phyloP scores from a whole-genome alignment of 495 filamentous ascomycete species.

The Aspergillus funiculosus region DNA sequence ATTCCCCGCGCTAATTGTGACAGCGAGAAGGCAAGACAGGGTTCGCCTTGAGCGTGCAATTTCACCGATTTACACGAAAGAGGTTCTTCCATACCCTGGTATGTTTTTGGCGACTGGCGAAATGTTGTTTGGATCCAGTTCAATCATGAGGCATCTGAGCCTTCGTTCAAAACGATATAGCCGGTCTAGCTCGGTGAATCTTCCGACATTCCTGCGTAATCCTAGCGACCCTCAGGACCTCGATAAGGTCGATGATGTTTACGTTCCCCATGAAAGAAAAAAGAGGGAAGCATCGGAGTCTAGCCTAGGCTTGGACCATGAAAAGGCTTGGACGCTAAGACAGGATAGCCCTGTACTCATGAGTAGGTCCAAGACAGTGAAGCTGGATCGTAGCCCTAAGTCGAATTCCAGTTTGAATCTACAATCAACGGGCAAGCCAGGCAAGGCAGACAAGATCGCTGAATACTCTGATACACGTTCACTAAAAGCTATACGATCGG shows the following conservation, averaged over 20 bases:
- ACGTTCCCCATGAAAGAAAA: background rate
- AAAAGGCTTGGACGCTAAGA: background rate
- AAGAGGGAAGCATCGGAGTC: slow-evolving; percentile 1
- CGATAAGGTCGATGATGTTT: slow-evolving; percentile 11
- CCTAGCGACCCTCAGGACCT: slow-evolving; percentile 13
- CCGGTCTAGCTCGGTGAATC: slow-evolving; percentile 31
- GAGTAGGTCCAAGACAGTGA: slow-evolving; percentile 14
- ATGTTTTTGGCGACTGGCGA: slow-evolving; percentile 64
- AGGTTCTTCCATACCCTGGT: slow-evolving; percentile 78
- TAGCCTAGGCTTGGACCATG: background rate
- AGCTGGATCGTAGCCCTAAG: slow-evolving; percentile 2
- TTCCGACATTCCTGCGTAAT: slow-evolving; percentile 5
- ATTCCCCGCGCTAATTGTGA: slow-evolving; percentile 29
- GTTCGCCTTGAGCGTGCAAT: slow-evolving; percentile 70
- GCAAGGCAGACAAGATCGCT: slow-evolving; percentile 3
- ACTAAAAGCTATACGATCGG: slow-evolving; percentile 16
- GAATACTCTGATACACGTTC: slow-evolving; percentile 4
- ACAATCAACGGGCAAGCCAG: background rate
- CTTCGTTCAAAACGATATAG: slow-evolving; percentile 27
- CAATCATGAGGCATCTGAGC: slow-evolving; percentile 79
- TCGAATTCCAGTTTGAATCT: background rate
- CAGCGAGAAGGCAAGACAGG: slow-evolving; percentile 66
- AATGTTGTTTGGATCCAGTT: slow-evolving; percentile 54
- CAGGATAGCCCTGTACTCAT: slow-evolving; percentile 1
- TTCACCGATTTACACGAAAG: slow-evolving; percentile 77